Evolutionary conservation across 2,329 filamentous ascomycete genomes (phyloP), one percentile per base, ranked within the genome.

Genomic region (Cladophialophora psammophila): DNA sequence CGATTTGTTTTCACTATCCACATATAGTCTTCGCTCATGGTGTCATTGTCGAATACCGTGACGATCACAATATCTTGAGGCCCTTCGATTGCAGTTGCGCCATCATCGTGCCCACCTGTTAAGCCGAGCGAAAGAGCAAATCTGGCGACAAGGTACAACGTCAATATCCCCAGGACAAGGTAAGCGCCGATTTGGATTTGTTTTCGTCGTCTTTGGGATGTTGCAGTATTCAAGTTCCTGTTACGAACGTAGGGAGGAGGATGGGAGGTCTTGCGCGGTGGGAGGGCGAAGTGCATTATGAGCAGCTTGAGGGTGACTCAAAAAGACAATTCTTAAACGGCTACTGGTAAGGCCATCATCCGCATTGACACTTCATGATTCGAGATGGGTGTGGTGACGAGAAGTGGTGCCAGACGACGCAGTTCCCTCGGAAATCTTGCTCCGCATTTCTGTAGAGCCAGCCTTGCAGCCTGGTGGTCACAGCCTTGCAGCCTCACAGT

Each of bases 221-320:
- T 76, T 32, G 80, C 69, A 65, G 60, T 56, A 65, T 57, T 56
- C 42, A 56, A 45, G 63, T 73, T 74, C 56, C 79, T 76, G 31
- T 79, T 75, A 80, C 75, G 88, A 81, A 71, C 84, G 80, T 92
- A 94, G 35, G 90, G 89, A 72, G 89, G 87, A 72, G 91, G 88
- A 76, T 90, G 88, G 72, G 91, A 94, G 76, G 87, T 88, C 81
- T 94, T 96, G 79, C 93, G 90, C 75, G 92, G 88, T 63, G 93
- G 93, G 74, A 96, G 89, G 71, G 94, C 93, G 84, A 94, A 93
- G 79, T 97, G 94, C 93, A 97, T 95, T 73, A 74, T 83, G 75
- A 40, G 15, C 18, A 10, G 35, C 10, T 52, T 18, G 31, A 4
- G 45, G 45, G 8, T 20, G 13, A 31, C 26, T 50, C 45, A 2